A percentile compares a stretch with the other conserved stretches of the same genome.
Conservation (phyloP, 2,329 filamentous ascomycete species). For the Phoma sp. region DNA sequence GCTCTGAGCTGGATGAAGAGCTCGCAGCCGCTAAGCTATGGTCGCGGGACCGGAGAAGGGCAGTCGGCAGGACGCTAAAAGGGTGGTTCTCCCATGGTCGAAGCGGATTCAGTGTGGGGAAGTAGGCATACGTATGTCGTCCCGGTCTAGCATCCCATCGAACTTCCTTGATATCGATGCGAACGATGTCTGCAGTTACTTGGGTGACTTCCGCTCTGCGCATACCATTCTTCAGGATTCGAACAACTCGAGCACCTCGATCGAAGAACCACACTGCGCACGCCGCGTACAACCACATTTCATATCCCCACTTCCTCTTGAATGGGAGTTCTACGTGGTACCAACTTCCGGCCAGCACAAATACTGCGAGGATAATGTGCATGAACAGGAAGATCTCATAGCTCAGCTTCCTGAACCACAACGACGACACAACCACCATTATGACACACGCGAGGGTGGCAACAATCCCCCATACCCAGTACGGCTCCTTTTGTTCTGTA, state of each 20-base stretch:
- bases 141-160: conserved; percentile 42
- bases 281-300: conserved; percentile 56
- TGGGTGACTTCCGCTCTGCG: conserved; percentile 49
- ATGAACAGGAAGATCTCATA: conserved; percentile 49
- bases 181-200: conserved; percentile 38
- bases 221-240: conserved; percentile 51
- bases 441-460: conserved; percentile 41
- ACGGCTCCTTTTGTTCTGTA: conserved; percentile 28
- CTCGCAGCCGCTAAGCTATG: neutral
- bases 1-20: conserved; percentile 4
- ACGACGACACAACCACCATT: conserved; percentile 34
- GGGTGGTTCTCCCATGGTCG: conserved; percentile 63
- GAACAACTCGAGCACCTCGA: conserved; percentile 50
- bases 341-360: conserved; percentile 45
- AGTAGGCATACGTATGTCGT: conserved; percentile 56
- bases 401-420: conserved; percentile 34
- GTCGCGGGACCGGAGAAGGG: conserved; percentile 18
- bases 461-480: conserved; percentile 52
- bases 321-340: conserved; percentile 48
- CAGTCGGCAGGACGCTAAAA: conserved; percentile 53
- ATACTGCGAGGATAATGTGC: conserved; percentile 42
- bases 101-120: conserved; percentile 53
- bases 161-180: conserved; percentile 54
- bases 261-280: conserved; percentile 58
- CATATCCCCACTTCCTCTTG: conserved; percentile 47